Conservation (phyloP, 306 rosid species). For the Cucurbita maxima region DNA sequence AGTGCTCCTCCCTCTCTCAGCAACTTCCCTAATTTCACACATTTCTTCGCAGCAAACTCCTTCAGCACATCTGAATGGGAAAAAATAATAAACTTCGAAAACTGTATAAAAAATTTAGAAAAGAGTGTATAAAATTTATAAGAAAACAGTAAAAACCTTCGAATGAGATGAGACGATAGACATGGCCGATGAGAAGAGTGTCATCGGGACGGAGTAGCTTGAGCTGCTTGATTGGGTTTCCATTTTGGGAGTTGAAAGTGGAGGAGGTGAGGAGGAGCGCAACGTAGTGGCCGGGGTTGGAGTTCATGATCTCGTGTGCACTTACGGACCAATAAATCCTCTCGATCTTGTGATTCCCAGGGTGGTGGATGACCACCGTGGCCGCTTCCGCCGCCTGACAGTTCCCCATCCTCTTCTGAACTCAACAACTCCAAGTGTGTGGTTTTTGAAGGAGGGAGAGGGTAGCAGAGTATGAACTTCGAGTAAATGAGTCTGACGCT, state of each 20-base stretch:
- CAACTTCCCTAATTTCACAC: slow-evolving; percentile 60
- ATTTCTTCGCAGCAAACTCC: slow-evolving; percentile 80
- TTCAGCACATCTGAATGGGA: slow-evolving; percentile 58
- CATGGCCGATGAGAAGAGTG: slow-evolving; percentile 72
- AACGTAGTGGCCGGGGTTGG: slow-evolving; percentile 79
- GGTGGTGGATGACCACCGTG: slow-evolving; percentile 68
- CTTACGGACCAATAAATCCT: slow-evolving; percentile 70
- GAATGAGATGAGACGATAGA: slow-evolving; percentile 64
- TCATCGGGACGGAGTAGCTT: slow-evolving; percentile 89
- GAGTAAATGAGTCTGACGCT: slow-evolving; percentile 26
- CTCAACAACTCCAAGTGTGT: background rate
- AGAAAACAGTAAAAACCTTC: slow-evolving; percentile 32
- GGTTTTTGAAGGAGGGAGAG: background rate
- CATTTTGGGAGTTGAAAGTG: slow-evolving; percentile 34
- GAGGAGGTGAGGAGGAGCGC: slow-evolving; percentile 42
- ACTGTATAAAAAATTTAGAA: too few species aligned
- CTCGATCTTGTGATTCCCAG: slow-evolving; percentile 52
- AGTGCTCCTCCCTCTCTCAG: slow-evolving; percentile 37
- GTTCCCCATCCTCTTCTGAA: slow-evolving; percentile 41
- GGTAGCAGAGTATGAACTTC: too few species aligned
- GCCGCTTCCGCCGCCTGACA: slow-evolving; percentile 93
- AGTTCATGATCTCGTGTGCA: slow-evolving; percentile 57
- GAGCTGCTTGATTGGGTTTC: slow-evolving; percentile 49
- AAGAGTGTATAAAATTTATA: too few species aligned
- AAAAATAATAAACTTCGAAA: too few species aligned